Evolutionary conservation across 306 rosid genomes (phyloP), one percentile per base, ranked within the genome.

Genomic region (Quercus ilex): DNA sequence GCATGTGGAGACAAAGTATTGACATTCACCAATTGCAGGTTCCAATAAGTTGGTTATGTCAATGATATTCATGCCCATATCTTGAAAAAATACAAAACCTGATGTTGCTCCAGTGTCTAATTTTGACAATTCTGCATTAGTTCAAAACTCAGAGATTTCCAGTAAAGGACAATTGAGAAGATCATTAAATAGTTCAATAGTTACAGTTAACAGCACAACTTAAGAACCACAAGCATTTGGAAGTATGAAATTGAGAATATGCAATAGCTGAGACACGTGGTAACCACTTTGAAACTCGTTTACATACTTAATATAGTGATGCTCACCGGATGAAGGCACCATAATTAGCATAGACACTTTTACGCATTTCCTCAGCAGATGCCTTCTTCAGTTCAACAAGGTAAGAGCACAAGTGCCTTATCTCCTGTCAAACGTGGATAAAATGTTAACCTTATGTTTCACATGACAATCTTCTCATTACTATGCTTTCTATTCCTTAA

Each of bases 291-390:
- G 46, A 43, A 74, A 57, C 46, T 74, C 52, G 35, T 63, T 33
- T 11, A 73, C 41, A 33, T 10, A 71, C 43, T 25, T 31, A 41
- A 55, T 75, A 31, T 21, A 28, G 10, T 65, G 33, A 2, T 52
- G 69, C 80, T 88, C 55, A 92, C 99, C 98, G 97, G 46, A 95
- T 92, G 90, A 92, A 95, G 55, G 99, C 92, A 1, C 94, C 80
- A 77, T 95, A 95, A 73, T 92, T 95, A 78, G 98, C 93, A 67
- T 91, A 92, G 58, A 95, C 98, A 79, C 98, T 92, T 79, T 51
- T 91, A 13, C 99, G 95, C 99, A 95, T 95, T 92, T 95, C 97
- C 84, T 95, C 99, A 0, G 98, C 99, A 7, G 99, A 92, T n/a
- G 98, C 98, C 81, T 84, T 95, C 88, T 91, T 95, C 56, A 95